Conservation (phyloP, 164 flowering plant species). For the Macadamia integrifolia region DNA sequence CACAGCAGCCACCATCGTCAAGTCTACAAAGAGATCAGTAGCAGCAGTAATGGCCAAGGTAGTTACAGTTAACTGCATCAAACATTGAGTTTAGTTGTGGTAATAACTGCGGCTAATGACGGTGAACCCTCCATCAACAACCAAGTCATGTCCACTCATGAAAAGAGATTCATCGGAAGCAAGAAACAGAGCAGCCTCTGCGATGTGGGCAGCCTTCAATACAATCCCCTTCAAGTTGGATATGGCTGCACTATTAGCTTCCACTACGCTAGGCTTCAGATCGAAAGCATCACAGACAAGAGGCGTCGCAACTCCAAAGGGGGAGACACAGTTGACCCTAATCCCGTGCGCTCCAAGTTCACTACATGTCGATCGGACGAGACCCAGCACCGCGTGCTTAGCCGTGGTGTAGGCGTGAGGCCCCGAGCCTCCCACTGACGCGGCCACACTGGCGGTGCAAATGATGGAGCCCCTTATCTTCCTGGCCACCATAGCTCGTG, state of each 20-base stretch:
- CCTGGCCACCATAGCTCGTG: slow-evolving; percentile 59
- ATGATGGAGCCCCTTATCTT: slow-evolving; percentile 55
- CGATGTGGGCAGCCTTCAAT: slow-evolving; percentile 49
- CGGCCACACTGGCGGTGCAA: slow-evolving; percentile 64
- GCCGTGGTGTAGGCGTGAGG: slow-evolving; percentile 49
- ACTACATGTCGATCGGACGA: slow-evolving; percentile 41
- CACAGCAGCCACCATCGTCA: no score
- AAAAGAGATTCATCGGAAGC: slow-evolving; percentile 70
- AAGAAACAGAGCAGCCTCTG: slow-evolving; percentile 68
- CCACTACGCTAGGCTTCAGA: neutral
- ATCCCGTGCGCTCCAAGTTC: slow-evolving; percentile 66
- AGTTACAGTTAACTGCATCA: no score
- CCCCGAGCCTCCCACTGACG: slow-evolving; percentile 43
- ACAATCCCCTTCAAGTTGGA: slow-evolving; percentile 52
- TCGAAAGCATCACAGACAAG: neutral
- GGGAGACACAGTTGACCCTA: slow-evolving; percentile 27
- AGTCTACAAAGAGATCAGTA: no score
- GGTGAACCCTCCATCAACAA: slow-evolving; percentile 61
- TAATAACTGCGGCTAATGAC: slow-evolving; percentile 21
- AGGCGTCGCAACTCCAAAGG: slow-evolving; percentile 6
- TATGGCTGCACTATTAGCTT: neutral
- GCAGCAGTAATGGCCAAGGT: no score
- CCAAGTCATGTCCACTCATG: slow-evolving; percentile 62
- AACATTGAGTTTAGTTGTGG: no score
- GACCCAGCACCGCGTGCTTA: slow-evolving; percentile 55